Conservation (phyloP, 371 early-diverging fungal species). For the Cokeromyces recurvatus region DNA sequence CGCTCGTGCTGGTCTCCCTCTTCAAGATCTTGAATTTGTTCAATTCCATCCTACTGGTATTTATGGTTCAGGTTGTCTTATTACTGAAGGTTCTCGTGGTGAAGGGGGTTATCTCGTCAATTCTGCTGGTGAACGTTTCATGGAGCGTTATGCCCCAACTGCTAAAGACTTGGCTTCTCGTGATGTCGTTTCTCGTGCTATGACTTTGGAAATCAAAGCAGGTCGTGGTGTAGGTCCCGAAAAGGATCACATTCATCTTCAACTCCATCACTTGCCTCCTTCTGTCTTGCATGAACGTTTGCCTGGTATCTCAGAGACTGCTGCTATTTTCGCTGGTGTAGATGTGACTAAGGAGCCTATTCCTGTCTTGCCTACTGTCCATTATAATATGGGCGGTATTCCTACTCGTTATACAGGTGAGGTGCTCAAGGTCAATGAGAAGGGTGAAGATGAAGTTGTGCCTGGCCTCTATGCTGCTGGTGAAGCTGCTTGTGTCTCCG, state of each 20-base stretch:
- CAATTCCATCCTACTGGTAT: slow-evolving; percentile 99
- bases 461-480: slow-evolving; percentile 96
- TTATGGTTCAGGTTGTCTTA: slow-evolving; percentile 97
- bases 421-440: slow-evolving; percentile 73
- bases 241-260: slow-evolving; percentile 94
- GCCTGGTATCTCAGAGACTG: slow-evolving; percentile 98
- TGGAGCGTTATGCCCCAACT: slow-evolving; percentile 98
- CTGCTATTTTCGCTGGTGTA: slow-evolving; percentile 96
- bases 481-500: slow-evolving; percentile 91
- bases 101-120: slow-evolving; percentile 95
- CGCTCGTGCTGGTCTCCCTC: slow-evolving; percentile 83
- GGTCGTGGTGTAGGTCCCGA: slow-evolving; percentile 97
- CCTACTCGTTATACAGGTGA: slow-evolving; percentile 97
- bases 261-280: slow-evolving; percentile 93
- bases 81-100: slow-evolving; percentile 96
- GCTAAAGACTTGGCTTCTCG: slow-evolving; percentile 97
- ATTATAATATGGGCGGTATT: slow-evolving; percentile 99
- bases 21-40: slow-evolving; percentile 96
- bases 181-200: slow-evolving; percentile 96
- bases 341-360: slow-evolving; percentile 99
- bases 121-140: slow-evolving; percentile 94
- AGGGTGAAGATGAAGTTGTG: slow-evolving; percentile 77
- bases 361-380: slow-evolving; percentile 98
- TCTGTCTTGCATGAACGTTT: slow-evolving; percentile 91
- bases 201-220: slow-evolving; percentile 97